Conservation (phyloP, 495 filamentous ascomycete genomes). For the Aspergillus coremiiformis region DNA sequence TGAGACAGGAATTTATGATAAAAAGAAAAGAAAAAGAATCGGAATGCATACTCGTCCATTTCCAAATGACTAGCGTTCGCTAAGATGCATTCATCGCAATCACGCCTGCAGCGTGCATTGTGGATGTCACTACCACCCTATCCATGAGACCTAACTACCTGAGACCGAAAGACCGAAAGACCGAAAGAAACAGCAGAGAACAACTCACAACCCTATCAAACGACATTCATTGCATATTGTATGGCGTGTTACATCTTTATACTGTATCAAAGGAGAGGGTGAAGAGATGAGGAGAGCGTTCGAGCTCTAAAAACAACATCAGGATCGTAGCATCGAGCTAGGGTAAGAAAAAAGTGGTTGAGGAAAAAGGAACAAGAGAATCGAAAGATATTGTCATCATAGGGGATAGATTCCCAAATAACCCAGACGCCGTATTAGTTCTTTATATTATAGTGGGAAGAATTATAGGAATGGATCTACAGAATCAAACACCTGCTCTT, state of each 20-base stretch:
- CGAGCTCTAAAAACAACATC: slow-evolving; percentile 5
- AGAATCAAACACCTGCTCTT: slow-evolving; percentile 74
- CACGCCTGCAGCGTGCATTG: background rate
- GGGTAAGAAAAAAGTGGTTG: slow-evolving; percentile 1
- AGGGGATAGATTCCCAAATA: slow-evolving; percentile 19
- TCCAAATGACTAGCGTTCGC: background rate
- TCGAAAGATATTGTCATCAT: slow-evolving; percentile 22
- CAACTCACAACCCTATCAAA: slow-evolving; percentile 1
- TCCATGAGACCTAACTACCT: background rate
- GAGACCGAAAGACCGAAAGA: background rate
- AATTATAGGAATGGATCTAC: slow-evolving; percentile 33
- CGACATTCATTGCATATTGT: slow-evolving; percentile 19
- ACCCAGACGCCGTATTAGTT: slow-evolving; percentile 43
- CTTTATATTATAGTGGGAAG: slow-evolving; percentile 31
- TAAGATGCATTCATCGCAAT: background rate
- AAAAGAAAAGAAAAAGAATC: background rate
- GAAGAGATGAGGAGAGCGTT: background rate
- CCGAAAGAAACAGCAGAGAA: background rate
- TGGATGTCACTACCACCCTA: background rate
- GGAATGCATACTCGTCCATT: background rate
- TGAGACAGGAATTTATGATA: background rate
- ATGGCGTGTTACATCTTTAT: slow-evolving; percentile 26
- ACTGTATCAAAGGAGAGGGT: slow-evolving; percentile 18
- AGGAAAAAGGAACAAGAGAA: slow-evolving; percentile 4
- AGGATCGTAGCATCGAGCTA: slow-evolving; percentile 14